phyloP scores from a whole-genome alignment of 2,329 filamentous ascomycete species.

The Juglanconis oblonga region DNA sequence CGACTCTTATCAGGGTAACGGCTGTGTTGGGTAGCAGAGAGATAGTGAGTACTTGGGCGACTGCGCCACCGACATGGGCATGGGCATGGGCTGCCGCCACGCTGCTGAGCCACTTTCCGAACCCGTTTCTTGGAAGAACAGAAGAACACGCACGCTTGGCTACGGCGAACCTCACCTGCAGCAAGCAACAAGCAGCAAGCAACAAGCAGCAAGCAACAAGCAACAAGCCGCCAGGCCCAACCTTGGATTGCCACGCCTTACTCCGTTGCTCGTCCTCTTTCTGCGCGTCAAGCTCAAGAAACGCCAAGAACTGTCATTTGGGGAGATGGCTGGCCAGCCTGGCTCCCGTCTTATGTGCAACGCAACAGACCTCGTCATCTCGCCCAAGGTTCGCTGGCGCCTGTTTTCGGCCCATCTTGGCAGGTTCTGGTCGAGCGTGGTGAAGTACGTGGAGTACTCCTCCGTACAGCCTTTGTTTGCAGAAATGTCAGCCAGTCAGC shows the following conservation, averaged over 20 bases:
- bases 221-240: not conserved
- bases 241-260: not conserved
- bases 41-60: not conserved
- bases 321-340: not conserved
- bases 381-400: not conserved
- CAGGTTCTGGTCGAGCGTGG: not conserved
- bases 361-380: conserved; percentile 14
- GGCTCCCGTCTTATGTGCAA: not conserved
- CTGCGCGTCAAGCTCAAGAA: not conserved
- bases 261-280: not conserved
- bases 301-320: not conserved
- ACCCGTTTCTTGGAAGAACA: too few species aligned
- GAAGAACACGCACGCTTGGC: not conserved
- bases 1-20: not conserved
- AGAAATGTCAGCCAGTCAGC: not conserved
- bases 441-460: too few species aligned
- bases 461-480: not conserved
- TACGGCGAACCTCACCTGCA: not conserved
- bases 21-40: not conserved
- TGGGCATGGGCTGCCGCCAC: too few species aligned
- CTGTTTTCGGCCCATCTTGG: not conserved
- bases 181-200: not conserved
- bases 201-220: too few species aligned
- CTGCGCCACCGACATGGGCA: not conserved
- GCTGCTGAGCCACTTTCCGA: not conserved